Conservation (phyloP, 2,329 filamentous ascomycete species). For the Curvularia hawaiiensis region DNA sequence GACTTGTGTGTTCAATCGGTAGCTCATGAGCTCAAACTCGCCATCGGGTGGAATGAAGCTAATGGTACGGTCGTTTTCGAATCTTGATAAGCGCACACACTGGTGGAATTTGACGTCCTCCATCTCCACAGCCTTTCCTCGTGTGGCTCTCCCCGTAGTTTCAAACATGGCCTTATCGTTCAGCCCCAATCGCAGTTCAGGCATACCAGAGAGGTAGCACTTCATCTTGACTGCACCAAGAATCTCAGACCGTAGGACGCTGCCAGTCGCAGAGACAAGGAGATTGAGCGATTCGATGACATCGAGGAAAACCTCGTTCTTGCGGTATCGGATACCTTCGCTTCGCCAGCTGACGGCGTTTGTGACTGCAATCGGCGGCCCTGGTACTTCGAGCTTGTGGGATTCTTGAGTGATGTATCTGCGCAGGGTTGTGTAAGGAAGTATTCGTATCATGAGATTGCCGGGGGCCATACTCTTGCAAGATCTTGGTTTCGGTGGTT, state of each 20-base stretch:
- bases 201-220: slow-evolving; percentile 98
- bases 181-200: slow-evolving; percentile 87
- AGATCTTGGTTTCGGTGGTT: slow-evolving; percentile 96
- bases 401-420: slow-evolving; percentile 98
- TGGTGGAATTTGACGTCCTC: slow-evolving; percentile 99
- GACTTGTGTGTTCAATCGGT: slow-evolving; percentile 96
- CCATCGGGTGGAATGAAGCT: slow-evolving; percentile 98
- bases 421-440: slow-evolving; percentile 12
- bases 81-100: slow-evolving; percentile 91
- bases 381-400: slow-evolving; percentile 94
- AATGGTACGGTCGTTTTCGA: slow-evolving; percentile 98
- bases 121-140: slow-evolving; percentile 99
- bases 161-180: slow-evolving; percentile 99
- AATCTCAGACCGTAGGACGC: slow-evolving; percentile 94
- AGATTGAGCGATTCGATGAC: slow-evolving; percentile 97
- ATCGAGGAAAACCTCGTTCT: slow-evolving; percentile 99
- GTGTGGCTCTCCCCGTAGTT: slow-evolving; percentile 88
- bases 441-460: accelerated
- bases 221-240: slow-evolving; percentile 99
- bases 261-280: slow-evolving; percentile 90
- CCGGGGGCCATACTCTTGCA: slow-evolving; percentile 72
- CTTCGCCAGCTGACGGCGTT: slow-evolving; percentile 98
- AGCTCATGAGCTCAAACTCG: slow-evolving; percentile 99
- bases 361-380: slow-evolving; percentile 95
- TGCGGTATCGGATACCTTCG: slow-evolving; percentile 96